Base-by-base conservation (phyloP, 768 basidiomycete species). In the Pisolithus microcarpus region DNA sequence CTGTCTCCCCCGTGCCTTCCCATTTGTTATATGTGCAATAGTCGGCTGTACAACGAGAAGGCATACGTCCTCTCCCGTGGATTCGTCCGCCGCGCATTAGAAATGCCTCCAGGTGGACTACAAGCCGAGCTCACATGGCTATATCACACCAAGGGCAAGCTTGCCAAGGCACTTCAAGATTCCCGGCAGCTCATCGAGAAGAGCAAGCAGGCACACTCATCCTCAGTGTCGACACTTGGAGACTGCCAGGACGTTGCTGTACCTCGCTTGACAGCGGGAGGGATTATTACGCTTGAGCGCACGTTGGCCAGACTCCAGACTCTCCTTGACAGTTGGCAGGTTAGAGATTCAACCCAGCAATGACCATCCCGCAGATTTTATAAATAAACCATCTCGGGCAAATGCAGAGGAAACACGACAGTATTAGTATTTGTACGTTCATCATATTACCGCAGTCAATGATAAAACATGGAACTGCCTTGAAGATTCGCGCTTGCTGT, bases 31-130 rank as follows among this genome's bases (percentile, higher is more conserved):
- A 48, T 7, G 8, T 31, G 18, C 18, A 31, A n/a, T 59, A 93
- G 91, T 60, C 90, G 92, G 40, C 67, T 95, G 11, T 95, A 96
- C 71, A 93, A 77, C 65, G 93, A 96, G 69, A 93, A 93, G 65
- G 91, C 91, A 5, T 94, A 87, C 58, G 89, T 94, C 37, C 75
- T 95, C 38, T 91, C 92, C 10, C 78, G 92, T 28, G 88, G 85
- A 7, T 96, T 95, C 63, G 82, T 94, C 45, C 84, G 86, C n/a
- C 84, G 88, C 16, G 92, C 92, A 11, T 79, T 94, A 26, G 87
- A 91, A 69, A 72, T 84, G 24, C 89, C 91, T 19, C 78, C 82
- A 4, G 76, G 81, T 36, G 78, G 82, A 7, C 69, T 96, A 24
- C 84, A 85, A 52, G 57, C 70, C 4, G 93, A 93, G 66, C 77